phyloP scores from a whole-genome alignment of 2,329 filamentous ascomycete genomes.

The Coniochaeta prunicola region DNA sequence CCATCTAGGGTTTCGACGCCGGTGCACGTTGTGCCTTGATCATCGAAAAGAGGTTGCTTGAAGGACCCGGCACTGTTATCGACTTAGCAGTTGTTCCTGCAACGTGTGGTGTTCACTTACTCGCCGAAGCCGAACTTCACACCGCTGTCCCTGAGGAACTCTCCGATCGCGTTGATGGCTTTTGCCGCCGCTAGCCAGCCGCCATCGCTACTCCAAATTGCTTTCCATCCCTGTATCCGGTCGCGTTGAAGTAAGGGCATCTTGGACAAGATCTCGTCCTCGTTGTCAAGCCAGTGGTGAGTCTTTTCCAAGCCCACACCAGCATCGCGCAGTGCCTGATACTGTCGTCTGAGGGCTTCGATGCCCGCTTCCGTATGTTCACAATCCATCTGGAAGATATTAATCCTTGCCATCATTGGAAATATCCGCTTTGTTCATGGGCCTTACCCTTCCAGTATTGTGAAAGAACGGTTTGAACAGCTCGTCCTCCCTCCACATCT shows the following conservation, averaged over 20 bases:
- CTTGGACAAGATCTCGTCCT: slow-evolving; percentile 33
- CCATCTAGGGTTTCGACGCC: slow-evolving; percentile 33
- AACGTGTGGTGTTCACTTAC: neutral
- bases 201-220: slow-evolving; percentile 32
- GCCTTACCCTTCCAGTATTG: slow-evolving; percentile 30
- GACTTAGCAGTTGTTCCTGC: slow-evolving; percentile 1
- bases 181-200: slow-evolving; percentile 40
- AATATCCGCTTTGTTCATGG: too few species aligned
- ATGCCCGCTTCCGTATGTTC: neutral
- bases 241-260: slow-evolving; percentile 29
- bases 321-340: slow-evolving; percentile 25
- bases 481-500: slow-evolving; percentile 34
- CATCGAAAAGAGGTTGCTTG: slow-evolving; percentile 29
- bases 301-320: slow-evolving; percentile 32
- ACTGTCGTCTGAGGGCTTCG: slow-evolving; percentile 13
- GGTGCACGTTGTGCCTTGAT: slow-evolving; percentile 25
- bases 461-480: slow-evolving; percentile 36
- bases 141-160: slow-evolving; percentile 25
- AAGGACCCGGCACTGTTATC: slow-evolving; percentile 30
- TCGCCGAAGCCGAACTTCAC: slow-evolving; percentile 33
- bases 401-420: neutral
- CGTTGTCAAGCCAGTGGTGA: slow-evolving; percentile 33
- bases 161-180: slow-evolving; percentile 37
- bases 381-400: neutral
- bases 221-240: slow-evolving; percentile 37